These are phyloP conservation scores for Colletotrichum coccodes DNA, from an alignment of 2,329 filamentous ascomycete species.

Conservation along the genomic window DNA sequence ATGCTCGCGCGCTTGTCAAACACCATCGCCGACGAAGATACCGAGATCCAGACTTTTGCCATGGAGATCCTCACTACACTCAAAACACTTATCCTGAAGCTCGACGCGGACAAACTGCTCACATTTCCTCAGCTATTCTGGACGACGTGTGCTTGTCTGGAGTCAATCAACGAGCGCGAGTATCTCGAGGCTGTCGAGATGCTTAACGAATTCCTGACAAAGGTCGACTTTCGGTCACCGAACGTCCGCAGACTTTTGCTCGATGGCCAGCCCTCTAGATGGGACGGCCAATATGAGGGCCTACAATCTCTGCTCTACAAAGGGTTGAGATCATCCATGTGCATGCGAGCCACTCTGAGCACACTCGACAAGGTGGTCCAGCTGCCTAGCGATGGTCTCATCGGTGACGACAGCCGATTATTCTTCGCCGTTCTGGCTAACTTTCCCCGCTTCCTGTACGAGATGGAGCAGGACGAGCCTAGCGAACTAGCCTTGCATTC, in stretches of 20 bases:
- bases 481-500: constrained; percentile 68
- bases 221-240: constrained; percentile 81
- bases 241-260: constrained; percentile 76
- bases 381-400: constrained; percentile 81
- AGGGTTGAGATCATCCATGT: constrained; percentile 86
- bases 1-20: constrained; percentile 97
- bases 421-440: constrained; percentile 93
- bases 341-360: constrained; percentile 80
- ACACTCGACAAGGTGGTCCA: constrained; percentile 82
- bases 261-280: constrained; percentile 83
- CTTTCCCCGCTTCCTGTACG: constrained; percentile 83
- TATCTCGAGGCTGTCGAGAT: constrained; percentile 93
- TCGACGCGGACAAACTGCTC: constrained; percentile 81
- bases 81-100: constrained; percentile 87
- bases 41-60: constrained; percentile 94
- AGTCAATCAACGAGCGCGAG: constrained; percentile 96
- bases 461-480: constrained; percentile 73
- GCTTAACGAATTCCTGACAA: constrained; percentile 86
- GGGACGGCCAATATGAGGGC: constrained; percentile 91
- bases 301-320: constrained; percentile 90
- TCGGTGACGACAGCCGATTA: constrained; percentile 84
- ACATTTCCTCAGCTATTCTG: constrained; percentile 97
- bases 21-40: constrained; percentile 94
- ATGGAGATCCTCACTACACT: constrained; percentile 97
- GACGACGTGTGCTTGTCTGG: constrained; percentile 95